Evolutionary conservation across 139 green algal genomes (phyloP).

Genomic region (Astrephomene gubernaculifera): DNA sequence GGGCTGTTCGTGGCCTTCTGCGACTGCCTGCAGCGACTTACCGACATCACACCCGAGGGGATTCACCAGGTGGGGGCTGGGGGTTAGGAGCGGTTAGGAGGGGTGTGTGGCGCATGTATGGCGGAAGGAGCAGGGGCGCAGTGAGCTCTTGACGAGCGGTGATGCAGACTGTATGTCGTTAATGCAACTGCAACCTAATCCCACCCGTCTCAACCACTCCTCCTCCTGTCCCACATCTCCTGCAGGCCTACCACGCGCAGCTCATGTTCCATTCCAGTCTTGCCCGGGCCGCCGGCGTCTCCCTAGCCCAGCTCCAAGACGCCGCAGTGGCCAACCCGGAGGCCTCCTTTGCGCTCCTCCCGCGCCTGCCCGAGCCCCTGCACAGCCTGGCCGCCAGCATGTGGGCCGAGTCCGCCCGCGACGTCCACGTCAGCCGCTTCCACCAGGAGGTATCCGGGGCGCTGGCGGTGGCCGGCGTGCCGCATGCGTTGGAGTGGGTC

Average conservation of each 20-base stretch:
- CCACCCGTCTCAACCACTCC: too few species aligned
- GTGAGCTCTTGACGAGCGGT: too few species aligned
- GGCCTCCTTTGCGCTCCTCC: constrained; percentile 27
- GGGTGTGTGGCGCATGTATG: not conserved
- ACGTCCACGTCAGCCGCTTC: constrained; percentile 56
- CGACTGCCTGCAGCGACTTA: constrained; percentile 19
- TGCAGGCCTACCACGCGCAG: constrained; percentile 59
- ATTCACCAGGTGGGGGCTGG: constrained; percentile 46
- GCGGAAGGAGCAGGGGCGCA: too few species aligned
- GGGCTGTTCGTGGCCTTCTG: constrained; percentile 50
- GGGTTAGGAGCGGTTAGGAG: not conserved
- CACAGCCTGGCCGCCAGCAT: constrained; percentile 30
- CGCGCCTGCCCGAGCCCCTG: constrained; percentile 50
- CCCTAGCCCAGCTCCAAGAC: constrained; percentile 1
- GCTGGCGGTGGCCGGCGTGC: constrained; percentile 52
- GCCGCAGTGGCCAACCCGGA: not conserved
- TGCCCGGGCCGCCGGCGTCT: constrained; percentile 11
- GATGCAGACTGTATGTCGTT: too few species aligned
- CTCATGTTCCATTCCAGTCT: constrained; percentile 57
- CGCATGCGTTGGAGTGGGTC: constrained; percentile 59
- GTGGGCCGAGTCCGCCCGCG: constrained; percentile 53
- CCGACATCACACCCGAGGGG: constrained; percentile 48
- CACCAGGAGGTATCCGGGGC: constrained; percentile 55
- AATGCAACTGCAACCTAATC: too few species aligned
- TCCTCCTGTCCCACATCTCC: too few species aligned